phyloP scores from a whole-genome alignment of 1,139 yeast species.

The Debaryomyces nepalensis region DNA sequence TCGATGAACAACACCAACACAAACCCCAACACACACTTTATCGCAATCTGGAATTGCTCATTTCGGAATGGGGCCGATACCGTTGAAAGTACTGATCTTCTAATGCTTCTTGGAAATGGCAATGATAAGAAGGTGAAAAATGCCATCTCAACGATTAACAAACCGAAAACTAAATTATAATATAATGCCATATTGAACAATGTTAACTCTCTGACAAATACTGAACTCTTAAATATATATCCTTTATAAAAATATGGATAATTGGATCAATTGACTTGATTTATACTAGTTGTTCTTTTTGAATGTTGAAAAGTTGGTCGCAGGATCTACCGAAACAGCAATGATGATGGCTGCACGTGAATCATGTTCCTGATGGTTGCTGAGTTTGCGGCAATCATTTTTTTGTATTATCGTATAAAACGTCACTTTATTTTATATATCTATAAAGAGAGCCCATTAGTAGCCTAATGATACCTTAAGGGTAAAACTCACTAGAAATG shows the following conservation, averaged over 20 bases:
- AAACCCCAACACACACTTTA: constrained; percentile 84
- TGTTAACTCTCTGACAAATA: not conserved
- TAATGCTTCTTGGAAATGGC: constrained; percentile 78
- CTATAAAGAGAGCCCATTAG: constrained; percentile 15
- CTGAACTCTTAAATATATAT: not conserved
- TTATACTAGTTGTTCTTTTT: not conserved
- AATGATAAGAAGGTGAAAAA: constrained; percentile 80
- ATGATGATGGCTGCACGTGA: constrained; percentile 7
- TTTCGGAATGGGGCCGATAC: constrained; percentile 73
- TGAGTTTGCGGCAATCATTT: not conserved
- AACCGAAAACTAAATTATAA: constrained; percentile 73
- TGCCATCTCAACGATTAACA: constrained; percentile 79
- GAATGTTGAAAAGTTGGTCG: constrained; percentile 3
- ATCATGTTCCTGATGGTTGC: constrained; percentile 5
- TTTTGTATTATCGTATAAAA: too few species aligned
- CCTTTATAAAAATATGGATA: not conserved
- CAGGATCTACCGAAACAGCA: constrained; percentile 5
- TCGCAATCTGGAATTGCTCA: constrained; percentile 73
- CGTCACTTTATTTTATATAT: too few species aligned
- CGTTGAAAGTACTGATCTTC: constrained; percentile 68
- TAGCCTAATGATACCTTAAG: constrained; percentile 45
- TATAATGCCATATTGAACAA: constrained; percentile 64
- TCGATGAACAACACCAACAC: constrained; percentile 85
- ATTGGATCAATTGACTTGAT: not conserved
- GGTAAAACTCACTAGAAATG: constrained; percentile 66